phyloP scores from a whole-genome alignment of 305 asterid species.

The Stenogyne calaminthoides region DNA sequence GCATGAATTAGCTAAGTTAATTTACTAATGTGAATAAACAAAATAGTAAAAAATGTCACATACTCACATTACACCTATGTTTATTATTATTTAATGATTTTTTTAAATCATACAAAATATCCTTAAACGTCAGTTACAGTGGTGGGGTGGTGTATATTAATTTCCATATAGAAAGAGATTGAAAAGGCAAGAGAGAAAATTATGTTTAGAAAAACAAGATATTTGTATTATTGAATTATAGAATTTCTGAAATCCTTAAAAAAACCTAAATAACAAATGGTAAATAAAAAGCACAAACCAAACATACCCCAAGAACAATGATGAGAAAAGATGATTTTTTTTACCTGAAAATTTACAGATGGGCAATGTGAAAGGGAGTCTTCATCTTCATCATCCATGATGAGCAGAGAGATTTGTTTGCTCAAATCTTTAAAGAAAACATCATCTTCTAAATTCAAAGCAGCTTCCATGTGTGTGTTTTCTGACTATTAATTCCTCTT shows the following conservation, averaged over 20 bases:
- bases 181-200: not conserved
- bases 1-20: too few relatives aligned
- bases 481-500: not conserved
- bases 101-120: too few relatives aligned
- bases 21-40: too few relatives aligned
- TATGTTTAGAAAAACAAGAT: too few relatives aligned
- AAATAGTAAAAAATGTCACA: too few relatives aligned
- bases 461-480: conserved; percentile 46
- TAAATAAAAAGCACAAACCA: not conserved
- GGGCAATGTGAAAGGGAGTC: conserved; percentile 42
- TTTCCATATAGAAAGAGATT: not conserved
- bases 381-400: conserved; percentile 86
- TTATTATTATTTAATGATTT: too few relatives aligned
- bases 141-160: too few relatives aligned
- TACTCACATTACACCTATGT: too few relatives aligned
- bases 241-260: too few relatives aligned
- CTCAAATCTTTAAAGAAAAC: conserved; percentile 79
- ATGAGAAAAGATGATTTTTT: not conserved
- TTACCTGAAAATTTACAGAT: conserved; percentile 62
- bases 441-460: conserved; percentile 77
- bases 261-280: too few relatives aligned
- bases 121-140: too few relatives aligned
- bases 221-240: too few relatives aligned
- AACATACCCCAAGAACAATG: not conserved
- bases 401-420: conserved; percentile 72